Base-by-base conservation (phyloP, 1,284 basidiomycete species). In the Puccinia horiana region DNA sequence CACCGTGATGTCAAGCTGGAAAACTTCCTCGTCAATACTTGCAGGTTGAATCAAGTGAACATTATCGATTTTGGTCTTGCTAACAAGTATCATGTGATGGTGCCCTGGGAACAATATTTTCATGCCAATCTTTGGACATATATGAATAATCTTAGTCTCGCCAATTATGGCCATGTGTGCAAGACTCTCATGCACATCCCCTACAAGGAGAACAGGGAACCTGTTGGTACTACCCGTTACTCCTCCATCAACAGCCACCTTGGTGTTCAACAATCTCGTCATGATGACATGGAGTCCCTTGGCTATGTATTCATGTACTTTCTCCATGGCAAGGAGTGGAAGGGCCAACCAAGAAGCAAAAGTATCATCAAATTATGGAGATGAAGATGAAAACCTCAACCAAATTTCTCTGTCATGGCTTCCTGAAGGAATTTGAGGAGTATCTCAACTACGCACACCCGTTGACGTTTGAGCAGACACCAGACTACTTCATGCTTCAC, bases 1-100 rank as follows among this genome's bases (percentile, higher is more conserved):
- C 97, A 99, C 88, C 95, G 96, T 85, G 97, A 99, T 87, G 96
- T 99, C 91, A 99, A 99, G 89, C 97, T 97, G 72, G 96, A 99
- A 90, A 99, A 99, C 89, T 98, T 99, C 90, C 89, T 99, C 86
- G 99, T 99, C 95, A 97, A 96, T 65, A 98, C 98, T 84, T 97
- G 96, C 85, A 99, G 96, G 84, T 96, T 96, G 84, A 99, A 97
- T 44, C 97, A 99, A 89, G 96, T 99, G 89, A 98, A 98, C 86
- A 93, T 98, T 85, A 99, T 99, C 87, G 97, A 99, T 88, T 99
- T 99, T 85, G 97, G 97, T 90, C 91, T 99, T 76, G 96, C n/a
- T n/a, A n/a, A n/a, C n/a, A n/a, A n/a, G n/a, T n/a, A n/a, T n/a
- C n/a, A n/a, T n/a, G n/a, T n/a, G n/a, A n/a, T n/a, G n/a, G n/a